Conservation (phyloP, 441 rosid genomes). For the Erodium trifolium region DNA sequence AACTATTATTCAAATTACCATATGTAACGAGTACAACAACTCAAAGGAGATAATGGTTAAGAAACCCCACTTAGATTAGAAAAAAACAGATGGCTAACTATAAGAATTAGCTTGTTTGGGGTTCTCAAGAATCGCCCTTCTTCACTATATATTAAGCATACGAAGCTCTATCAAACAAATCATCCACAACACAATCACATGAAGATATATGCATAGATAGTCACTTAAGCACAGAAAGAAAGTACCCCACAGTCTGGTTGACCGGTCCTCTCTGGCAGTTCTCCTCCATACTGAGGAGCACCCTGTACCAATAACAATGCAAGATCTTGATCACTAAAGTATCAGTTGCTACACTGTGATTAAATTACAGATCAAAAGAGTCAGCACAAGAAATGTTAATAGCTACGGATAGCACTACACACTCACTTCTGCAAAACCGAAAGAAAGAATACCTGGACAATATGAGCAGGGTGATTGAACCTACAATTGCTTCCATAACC, state of each 20-base stretch:
- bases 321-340: neutral
- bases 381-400: neutral
- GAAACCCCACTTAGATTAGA: neutral
- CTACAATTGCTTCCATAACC: slow-evolving; percentile 74
- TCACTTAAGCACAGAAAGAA: neutral
- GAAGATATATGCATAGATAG: neutral
- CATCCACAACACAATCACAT: neutral
- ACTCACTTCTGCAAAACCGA: neutral
- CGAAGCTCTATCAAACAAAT: neutral
- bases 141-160: neutral
- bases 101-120: neutral
- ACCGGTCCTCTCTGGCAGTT: slow-evolving; percentile 60
- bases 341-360: neutral
- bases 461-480: slow-evolving; percentile 62
- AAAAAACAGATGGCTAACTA: neutral
- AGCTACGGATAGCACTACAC: neutral
- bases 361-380: neutral
- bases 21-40: neutral
- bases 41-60: neutral
- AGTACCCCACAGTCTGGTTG: slow-evolving; percentile 71
- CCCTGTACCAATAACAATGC: slow-evolving; percentile 28
- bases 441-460: slow-evolving; percentile 33
- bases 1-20: neutral
- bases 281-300: slow-evolving; percentile 34
- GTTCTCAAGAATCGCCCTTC: neutral